Base-by-base conservation (phyloP, 345 rosid species). In the Gossypium bickii region DNA sequence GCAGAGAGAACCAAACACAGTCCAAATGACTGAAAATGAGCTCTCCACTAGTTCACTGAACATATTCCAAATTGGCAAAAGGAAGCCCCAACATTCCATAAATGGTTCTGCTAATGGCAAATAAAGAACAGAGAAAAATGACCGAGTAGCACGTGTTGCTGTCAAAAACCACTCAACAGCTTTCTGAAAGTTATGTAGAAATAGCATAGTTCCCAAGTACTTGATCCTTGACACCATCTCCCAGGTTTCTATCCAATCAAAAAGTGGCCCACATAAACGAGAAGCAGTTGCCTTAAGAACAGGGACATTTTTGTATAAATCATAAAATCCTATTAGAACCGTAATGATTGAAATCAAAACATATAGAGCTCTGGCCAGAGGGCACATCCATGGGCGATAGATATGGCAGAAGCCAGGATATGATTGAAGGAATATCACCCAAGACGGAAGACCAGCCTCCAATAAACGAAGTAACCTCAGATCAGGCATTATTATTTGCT, bases 311-410 rank as follows among this genome's bases (percentile, higher is more conserved):
- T 96, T 96, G 87, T 96, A 96, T 57, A 96, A 82, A 81, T 96
- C 99, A 68, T 92, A 96, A 73, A 96, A 96, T 61, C 99, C 98
- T 41, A 96, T 93, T 43, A 96, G 82, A 56, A 96, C 97, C 7
- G 99, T 96, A 69, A 87, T 72, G 79, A 86, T 27, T 71, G 98
- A 96, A 34, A 96, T 79, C 49, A 88, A 20, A 79, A 96, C 97
- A 41, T 96, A 96, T 43, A 96, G 76, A 76, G 95, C 90, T 84
- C 99, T 86, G 27, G 92, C 99, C 11, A 96, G 82, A 66, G 93
- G 98, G 81, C 98, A 93, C 98, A 96, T 96, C 99, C 99, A 96
- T 1, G 98, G 99, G 64, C 98, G 93, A 78, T 96, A 96, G 38
- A 92, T 82, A 83, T 93, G 93, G 78, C 95, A 86, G 73, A 96